Evolutionary conservation across 2,329 filamentous ascomycete genomes (phyloP).

Genomic region (Juglanconis oblonga): DNA sequence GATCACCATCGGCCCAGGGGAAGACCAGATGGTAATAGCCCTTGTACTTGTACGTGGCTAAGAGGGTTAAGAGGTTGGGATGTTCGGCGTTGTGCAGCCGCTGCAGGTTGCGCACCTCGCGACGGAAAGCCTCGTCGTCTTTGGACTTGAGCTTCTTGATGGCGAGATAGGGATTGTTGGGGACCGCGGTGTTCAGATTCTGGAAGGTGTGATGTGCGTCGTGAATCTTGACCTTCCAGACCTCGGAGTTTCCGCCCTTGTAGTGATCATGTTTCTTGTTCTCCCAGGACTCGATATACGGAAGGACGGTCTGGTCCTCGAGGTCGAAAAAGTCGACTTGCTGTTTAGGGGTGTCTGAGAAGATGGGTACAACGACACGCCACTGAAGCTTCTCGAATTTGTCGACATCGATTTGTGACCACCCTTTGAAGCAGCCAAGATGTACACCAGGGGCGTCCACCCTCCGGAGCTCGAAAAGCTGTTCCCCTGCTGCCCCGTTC

Average conservation of each 20-base stretch:
- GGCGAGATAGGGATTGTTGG: conserved; percentile 18
- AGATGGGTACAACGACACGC: conserved; percentile 15
- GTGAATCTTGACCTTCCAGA: conserved; percentile 19
- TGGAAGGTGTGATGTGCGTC: conserved; percentile 18
- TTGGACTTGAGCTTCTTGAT: conserved; percentile 19
- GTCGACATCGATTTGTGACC: conserved; percentile 11
- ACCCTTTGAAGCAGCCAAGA: conserved; percentile 11
- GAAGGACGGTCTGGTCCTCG: conserved; percentile 14
- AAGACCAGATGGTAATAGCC: conserved; percentile 20
- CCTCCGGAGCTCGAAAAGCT: conserved; percentile 6
- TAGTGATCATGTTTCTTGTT: conserved; percentile 17
- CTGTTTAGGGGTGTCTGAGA: conserved; percentile 11
- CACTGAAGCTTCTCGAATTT: conserved; percentile 16
- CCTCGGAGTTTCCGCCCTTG: conserved; percentile 19
- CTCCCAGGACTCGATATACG: conserved; percentile 17
- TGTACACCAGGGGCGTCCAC: neutral
- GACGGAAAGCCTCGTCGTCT: conserved; percentile 17
- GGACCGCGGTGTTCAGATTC: conserved; percentile 8
- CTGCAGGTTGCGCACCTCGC: conserved; percentile 19
- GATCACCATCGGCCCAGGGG: conserved; percentile 19
- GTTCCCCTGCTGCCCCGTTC: neutral
- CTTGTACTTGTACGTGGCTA: conserved; percentile 19
- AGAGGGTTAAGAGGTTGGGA: conserved; percentile 17
- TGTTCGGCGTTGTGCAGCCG: conserved; percentile 17
- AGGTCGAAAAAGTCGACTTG: conserved; percentile 12